Percentiles rank a stretch among this genome's conserved stretches.
Conservation (phyloP, 1,284 basidiomycete species). For the Hypsizygus ulmarius region DNA sequence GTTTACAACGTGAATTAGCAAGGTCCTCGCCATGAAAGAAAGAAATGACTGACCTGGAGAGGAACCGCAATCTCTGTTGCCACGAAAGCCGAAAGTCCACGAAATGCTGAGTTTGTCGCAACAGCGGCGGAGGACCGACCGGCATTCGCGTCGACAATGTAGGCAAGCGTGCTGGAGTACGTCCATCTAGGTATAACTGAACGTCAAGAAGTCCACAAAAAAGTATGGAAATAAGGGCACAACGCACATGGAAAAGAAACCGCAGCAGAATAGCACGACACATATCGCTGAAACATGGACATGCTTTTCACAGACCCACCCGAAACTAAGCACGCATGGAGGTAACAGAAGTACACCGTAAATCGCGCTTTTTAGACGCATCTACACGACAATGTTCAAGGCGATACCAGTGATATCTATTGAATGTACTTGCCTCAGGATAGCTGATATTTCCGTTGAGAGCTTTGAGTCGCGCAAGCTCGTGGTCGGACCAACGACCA, state of each 20-base stretch:
- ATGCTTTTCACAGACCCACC: constrained; percentile 70
- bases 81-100: constrained; percentile 68
- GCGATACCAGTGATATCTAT: not conserved
- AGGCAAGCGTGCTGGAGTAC: constrained; percentile 70
- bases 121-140: constrained; percentile 72
- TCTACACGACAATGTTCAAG: constrained; percentile 39
- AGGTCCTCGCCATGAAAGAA: not conserved
- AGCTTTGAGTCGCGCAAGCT: constrained; percentile 54
- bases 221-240: constrained; percentile 1
- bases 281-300: constrained; percentile 63
- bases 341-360: constrained; percentile 56
- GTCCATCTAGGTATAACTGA: constrained; percentile 49
- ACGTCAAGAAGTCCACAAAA: not conserved
- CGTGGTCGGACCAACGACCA: constrained; percentile 74
- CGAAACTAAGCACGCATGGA: constrained; percentile 64
- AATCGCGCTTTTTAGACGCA: constrained; percentile 68
- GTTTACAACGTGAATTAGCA: not conserved
- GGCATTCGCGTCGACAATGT: constrained; percentile 74
- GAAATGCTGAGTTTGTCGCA: constrained; percentile 68
- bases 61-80: constrained; percentile 69
- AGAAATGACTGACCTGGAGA: constrained; percentile 46
- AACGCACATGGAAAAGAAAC: constrained; percentile 69
- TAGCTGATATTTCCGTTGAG: constrained; percentile 58
- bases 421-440: constrained; percentile 55
- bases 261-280: constrained; percentile 60